Evolutionary conservation across 164 flowering plant species (phyloP).

Genomic region (Echeveria elegans): DNA sequence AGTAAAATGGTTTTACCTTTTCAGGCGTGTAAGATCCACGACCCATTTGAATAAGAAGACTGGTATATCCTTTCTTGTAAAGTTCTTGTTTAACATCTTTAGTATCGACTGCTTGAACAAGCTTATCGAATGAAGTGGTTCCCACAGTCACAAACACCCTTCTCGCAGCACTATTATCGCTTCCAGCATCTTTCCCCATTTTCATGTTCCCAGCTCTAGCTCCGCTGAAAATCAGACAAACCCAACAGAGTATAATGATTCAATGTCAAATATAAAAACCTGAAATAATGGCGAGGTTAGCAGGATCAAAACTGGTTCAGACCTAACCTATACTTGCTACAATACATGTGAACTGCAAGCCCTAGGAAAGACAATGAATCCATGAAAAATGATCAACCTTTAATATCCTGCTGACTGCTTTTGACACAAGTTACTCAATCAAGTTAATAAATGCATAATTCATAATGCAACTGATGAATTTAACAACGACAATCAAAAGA

Average conservation of each 20-base stretch:
- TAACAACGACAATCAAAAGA: no score
- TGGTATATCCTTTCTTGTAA: conserved; percentile 50
- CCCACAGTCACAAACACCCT: conserved; percentile 80
- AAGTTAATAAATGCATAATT: not conserved
- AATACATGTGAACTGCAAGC: not conserved
- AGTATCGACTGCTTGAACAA: conserved; percentile 47
- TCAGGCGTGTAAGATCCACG: conserved; percentile 65
- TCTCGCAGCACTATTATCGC: conserved; percentile 11
- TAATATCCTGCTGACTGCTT: not conserved
- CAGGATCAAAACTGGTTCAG: no score
- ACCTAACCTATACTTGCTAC: not conserved
- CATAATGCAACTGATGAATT: not conserved
- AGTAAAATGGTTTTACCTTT: no score
- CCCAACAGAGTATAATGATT: no score
- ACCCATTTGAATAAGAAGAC: conserved; percentile 79
- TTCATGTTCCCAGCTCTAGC: not conserved
- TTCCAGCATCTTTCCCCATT: conserved; percentile 3
- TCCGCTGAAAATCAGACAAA: not conserved
- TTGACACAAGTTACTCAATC: not conserved
- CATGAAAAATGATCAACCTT: not conserved
- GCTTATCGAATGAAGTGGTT: no score
- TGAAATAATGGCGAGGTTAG: no score
- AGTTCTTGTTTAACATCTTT: conserved; percentile 43
- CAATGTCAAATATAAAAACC: not conserved
- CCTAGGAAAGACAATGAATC: not conserved